Percentiles rank a stretch among this genome's conserved stretches.
Conservation (phyloP, 768 basidiomycete species). For the Gymnopilus dilepis region DNA sequence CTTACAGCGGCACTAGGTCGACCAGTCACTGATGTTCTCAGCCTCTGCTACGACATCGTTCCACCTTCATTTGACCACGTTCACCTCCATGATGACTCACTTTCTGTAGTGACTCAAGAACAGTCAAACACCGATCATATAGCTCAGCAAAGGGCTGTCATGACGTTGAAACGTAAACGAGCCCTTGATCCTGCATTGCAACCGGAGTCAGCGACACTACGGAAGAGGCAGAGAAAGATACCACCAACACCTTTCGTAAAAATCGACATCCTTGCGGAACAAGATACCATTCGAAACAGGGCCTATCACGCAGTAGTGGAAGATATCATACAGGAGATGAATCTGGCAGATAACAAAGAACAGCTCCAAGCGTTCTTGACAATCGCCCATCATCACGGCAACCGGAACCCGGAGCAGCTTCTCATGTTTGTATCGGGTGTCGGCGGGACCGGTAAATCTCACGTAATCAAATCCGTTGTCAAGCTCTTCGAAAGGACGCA, state of each 20-base stretch:
- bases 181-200: not conserved
- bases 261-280: not conserved
- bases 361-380: too few species aligned
- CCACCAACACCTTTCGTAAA: not conserved
- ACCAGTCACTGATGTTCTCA: too few species aligned
- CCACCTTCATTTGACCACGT: not conserved
- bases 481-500: not conserved
- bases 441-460: slow-evolving; percentile 14
- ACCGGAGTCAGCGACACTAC: not conserved
- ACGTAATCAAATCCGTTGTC: slow-evolving; percentile 9
- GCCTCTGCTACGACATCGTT: too few species aligned
- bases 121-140: not conserved
- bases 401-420: not conserved
- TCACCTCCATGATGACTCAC: not conserved
- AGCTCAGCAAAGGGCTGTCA: not conserved
- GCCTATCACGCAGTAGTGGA: not conserved
- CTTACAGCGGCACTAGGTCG: too few species aligned
- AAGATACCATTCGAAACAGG: not conserved
- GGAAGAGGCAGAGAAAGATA: not conserved
- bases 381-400: not conserved
- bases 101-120: not conserved
- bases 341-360: not conserved
- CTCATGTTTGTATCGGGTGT: slow-evolving; percentile 10
- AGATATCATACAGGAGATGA: not conserved
- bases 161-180: not conserved